These are phyloP conservation scores for Pythium folliculosum DNA, from an alignment of 352 stramenopile species.

Conservation along the genomic window DNA sequence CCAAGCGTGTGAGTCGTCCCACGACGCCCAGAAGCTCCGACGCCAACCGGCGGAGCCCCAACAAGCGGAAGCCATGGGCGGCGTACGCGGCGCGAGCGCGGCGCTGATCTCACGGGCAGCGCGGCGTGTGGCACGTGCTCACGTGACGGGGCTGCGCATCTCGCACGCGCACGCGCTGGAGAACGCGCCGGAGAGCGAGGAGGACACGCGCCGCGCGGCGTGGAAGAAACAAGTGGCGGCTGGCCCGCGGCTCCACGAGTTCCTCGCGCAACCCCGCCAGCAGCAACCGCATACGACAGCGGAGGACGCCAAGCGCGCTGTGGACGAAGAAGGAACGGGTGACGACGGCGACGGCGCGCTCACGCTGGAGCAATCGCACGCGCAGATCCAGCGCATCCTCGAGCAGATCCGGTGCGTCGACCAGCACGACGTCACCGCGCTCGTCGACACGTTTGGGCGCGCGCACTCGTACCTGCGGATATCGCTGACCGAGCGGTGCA, in stretches of 20 bases:
- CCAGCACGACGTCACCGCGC: neutral
- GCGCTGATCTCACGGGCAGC: neutral
- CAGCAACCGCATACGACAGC: neutral
- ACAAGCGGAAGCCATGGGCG: neutral
- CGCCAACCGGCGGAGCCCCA: neutral
- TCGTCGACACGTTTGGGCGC: slow-evolving; percentile 89
- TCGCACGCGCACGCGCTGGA: slow-evolving; percentile 8
- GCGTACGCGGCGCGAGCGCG: neutral
- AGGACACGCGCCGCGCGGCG: neutral
- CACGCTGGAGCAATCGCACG: slow-evolving; percentile 36
- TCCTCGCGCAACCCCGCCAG: slow-evolving; percentile 5
- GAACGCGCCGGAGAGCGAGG: neutral
- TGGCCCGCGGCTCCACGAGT: slow-evolving; percentile 18
- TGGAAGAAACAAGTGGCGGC: slow-evolving; percentile 20
- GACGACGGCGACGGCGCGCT: neutral
- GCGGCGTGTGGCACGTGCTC: neutral
- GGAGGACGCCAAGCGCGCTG: neutral
- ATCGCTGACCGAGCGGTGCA: slow-evolving; percentile 96
- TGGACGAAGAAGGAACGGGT: neutral
- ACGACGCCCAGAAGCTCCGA: neutral
- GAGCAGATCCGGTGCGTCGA: slow-evolving; percentile 30
- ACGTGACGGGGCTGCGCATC: neutral
- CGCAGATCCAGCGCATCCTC: slow-evolving; percentile 46
- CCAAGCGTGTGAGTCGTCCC: too few relatives aligned
- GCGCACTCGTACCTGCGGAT: slow-evolving; percentile 95